Evolutionary conservation across 257 asterid genomes (phyloP).

Genomic region (Fraxinus excelsior): DNA sequence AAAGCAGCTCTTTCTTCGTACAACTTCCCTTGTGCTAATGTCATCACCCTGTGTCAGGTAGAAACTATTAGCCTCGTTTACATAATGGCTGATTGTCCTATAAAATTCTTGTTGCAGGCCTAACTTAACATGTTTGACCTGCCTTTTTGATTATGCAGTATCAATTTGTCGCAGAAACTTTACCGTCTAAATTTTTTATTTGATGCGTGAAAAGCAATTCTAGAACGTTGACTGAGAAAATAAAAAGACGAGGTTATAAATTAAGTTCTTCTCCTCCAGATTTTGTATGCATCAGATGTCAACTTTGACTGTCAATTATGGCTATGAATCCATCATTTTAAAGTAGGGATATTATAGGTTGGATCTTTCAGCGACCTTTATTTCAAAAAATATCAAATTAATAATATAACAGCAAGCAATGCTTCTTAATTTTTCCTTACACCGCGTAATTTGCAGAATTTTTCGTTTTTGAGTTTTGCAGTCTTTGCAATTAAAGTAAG

Average conservation of each 20-base stretch:
- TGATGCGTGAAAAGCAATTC: neutral
- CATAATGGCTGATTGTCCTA: conserved; percentile 3
- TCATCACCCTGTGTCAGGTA: conserved; percentile 96
- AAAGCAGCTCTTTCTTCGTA: conserved; percentile 96
- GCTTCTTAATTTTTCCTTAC: neutral
- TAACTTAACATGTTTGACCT: neutral
- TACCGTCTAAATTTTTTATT: too few species aligned
- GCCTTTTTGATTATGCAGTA: neutral
- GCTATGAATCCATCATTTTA: neutral
- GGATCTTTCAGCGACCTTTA: neutral
- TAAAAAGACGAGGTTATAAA: neutral
- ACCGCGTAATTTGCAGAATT: neutral
- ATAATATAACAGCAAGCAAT: neutral
- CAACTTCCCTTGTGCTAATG: conserved; percentile 84
- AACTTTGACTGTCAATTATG: neutral
- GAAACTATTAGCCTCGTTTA: conserved; percentile 7
- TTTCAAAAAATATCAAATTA: too few species aligned
- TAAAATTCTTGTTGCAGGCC: neutral
- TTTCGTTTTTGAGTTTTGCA: neutral
- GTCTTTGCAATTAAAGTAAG: too few species aligned
- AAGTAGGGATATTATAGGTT: neutral
- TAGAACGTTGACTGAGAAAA: too few species aligned
- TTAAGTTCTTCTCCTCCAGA: neutral
- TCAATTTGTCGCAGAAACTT: neutral
- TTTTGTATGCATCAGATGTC: neutral